Percentiles rank a stretch among this genome's conserved stretches.
Conservation (phyloP, 148 eudicot genomes). For the Diospyros lotus region DNA sequence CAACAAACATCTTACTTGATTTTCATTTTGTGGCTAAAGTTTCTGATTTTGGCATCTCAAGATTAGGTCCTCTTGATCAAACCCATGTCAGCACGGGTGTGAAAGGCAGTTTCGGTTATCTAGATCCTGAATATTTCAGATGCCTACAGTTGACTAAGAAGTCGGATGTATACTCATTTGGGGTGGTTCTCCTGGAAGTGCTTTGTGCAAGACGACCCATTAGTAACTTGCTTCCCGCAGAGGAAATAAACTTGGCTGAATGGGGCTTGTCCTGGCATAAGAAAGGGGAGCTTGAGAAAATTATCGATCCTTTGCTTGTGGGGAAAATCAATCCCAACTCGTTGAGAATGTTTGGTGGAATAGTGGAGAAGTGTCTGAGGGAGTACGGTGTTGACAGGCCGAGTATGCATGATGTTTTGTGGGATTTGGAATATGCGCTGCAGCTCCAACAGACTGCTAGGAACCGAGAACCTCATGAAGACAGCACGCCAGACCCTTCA, state of each 20-base stretch:
- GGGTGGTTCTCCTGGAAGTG: slow-evolving; percentile 59
- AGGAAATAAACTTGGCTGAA: slow-evolving; percentile 34
- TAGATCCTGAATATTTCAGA: slow-evolving; percentile 49
- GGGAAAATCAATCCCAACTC: slow-evolving; percentile 36
- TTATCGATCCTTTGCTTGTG: slow-evolving; percentile 40
- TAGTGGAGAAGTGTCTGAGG: slow-evolving; percentile 35
- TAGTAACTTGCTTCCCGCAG: slow-evolving; percentile 24
- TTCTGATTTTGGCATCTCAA: slow-evolving; percentile 55
- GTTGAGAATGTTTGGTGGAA: slow-evolving; percentile 38
- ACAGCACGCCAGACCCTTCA: slow-evolving; percentile 34
- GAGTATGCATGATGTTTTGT: slow-evolving; percentile 43
- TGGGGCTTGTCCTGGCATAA: slow-evolving; percentile 37
- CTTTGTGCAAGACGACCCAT: slow-evolving; percentile 47
- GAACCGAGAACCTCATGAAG: slow-evolving; percentile 20
- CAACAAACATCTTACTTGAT: slow-evolving; percentile 58
- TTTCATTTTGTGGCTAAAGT: slow-evolving; percentile 51
- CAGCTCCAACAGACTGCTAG: slow-evolving; percentile 29
- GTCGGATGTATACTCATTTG: slow-evolving; percentile 61
- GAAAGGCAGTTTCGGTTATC: slow-evolving; percentile 60
- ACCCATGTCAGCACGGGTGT: slow-evolving; percentile 36
- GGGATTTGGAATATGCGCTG: slow-evolving; percentile 53
- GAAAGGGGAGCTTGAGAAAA: slow-evolving; percentile 26
- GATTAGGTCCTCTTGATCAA: slow-evolving; percentile 32
- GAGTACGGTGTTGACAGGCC: slow-evolving; percentile 37
- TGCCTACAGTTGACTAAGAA: slow-evolving; percentile 43